Evolutionary conservation across 73 alveolate species (phyloP).

Genomic region (Paramecium sonneborni): DNA sequence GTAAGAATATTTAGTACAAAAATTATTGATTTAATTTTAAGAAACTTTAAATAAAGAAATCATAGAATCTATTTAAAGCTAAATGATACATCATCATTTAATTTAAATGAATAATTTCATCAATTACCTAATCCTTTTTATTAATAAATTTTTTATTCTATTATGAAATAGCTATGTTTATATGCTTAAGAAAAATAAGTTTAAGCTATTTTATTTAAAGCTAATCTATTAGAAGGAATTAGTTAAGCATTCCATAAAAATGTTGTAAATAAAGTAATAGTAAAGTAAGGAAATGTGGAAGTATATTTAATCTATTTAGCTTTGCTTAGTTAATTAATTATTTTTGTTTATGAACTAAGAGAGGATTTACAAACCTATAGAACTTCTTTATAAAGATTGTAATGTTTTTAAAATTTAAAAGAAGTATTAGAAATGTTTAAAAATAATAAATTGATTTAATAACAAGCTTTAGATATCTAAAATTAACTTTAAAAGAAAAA

Average conservation of each 20-base stretch:
- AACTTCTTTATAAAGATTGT: neutral
- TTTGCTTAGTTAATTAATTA: neutral
- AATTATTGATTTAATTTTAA: conserved; percentile 10
- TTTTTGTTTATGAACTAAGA: neutral
- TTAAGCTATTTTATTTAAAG: neutral
- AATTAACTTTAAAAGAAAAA: neutral
- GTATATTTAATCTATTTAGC: neutral
- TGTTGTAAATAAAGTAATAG: conserved; percentile 1
- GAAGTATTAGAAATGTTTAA: neutral
- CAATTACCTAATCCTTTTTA: neutral
- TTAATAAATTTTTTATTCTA: neutral
- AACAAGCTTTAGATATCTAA: neutral
- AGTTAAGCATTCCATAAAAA: neutral
- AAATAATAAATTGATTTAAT: neutral
- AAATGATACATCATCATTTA: neutral
- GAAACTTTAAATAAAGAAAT: neutral
- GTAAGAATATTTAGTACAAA: neutral
- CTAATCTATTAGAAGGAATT: neutral
- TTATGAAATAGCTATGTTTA: conserved; percentile 2
- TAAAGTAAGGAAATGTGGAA: neutral
- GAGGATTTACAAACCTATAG: neutral
- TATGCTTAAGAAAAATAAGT: neutral
- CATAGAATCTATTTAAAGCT: neutral
- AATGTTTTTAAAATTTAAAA: neutral
- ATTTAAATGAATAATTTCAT: neutral